Evolutionary conservation across 2,329 filamentous ascomycete species (phyloP).

Genomic region (Cladosporium sp.): DNA sequence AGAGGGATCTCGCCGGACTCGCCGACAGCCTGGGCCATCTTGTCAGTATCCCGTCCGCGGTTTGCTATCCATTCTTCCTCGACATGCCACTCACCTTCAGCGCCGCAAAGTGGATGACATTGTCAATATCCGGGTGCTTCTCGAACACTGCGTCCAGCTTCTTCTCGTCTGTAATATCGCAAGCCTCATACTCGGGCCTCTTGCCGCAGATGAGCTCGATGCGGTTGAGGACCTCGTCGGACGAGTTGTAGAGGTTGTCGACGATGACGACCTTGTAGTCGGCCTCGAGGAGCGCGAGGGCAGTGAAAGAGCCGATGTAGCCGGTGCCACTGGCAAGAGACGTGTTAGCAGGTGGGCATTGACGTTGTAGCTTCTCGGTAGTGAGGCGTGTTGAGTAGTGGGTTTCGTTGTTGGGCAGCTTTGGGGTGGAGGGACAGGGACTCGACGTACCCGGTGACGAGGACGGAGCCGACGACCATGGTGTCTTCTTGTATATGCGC

Average conservation of each 20-base stretch:
- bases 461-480: slow-evolving; percentile 20
- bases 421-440: background rate
- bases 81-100: slow-evolving; percentile 60
- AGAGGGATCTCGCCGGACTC: slow-evolving; percentile 90
- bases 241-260: slow-evolving; percentile 97
- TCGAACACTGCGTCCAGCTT: slow-evolving; percentile 81
- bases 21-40: slow-evolving; percentile 71
- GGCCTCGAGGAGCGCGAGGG: slow-evolving; percentile 83
- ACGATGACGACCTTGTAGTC: slow-evolving; percentile 95
- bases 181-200: slow-evolving; percentile 74
- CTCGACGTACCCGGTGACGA: slow-evolving; percentile 17
- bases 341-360: slow-evolving; percentile 10
- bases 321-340: slow-evolving; percentile 69
- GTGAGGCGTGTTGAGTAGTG: no score
- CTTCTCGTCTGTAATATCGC: slow-evolving; percentile 81
- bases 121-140: slow-evolving; percentile 88
- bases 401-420: background rate
- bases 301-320: slow-evolving; percentile 98
- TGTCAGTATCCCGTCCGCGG: slow-evolving; percentile 2
- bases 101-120: slow-evolving; percentile 96
- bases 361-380: background rate
- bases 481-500: background rate
- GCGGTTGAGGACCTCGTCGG: slow-evolving; percentile 81
- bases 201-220: slow-evolving; percentile 91
- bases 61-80: no score